A percentile compares a stretch with the other conserved stretches of the same genome.
These are phyloP conservation scores for Chalciporus pseudorubinellus DNA, from an alignment of 768 basidiomycete genomes.

Conservation along the genomic window DNA sequence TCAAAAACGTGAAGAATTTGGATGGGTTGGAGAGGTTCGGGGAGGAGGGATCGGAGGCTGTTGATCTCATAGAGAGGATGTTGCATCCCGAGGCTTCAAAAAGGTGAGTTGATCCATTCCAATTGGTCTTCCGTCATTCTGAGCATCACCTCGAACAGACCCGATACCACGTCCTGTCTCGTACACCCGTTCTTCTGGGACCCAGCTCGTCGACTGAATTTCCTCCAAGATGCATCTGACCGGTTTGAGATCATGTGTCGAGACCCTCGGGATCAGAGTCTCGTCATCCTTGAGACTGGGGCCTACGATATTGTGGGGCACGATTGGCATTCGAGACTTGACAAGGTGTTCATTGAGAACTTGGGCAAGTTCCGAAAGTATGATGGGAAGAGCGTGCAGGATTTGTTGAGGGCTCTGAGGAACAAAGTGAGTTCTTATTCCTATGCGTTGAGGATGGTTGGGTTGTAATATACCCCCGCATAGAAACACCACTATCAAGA, in stretches of 20 bases:
- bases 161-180: constrained; percentile 83
- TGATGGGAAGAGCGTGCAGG: constrained; percentile 86
- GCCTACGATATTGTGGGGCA: constrained; percentile 74
- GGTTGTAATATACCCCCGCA: constrained; percentile 10
- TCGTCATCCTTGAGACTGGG: constrained; percentile 71
- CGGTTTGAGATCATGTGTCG: constrained; percentile 97
- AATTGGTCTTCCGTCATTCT: constrained; percentile 3
- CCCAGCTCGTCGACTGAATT: constrained; percentile 75
- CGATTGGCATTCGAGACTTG: constrained; percentile 87
- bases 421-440: constrained; percentile 79
- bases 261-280: constrained; percentile 77
- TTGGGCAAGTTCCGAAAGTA: constrained; percentile 98
- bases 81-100: constrained; percentile 69
- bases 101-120: constrained; percentile 52
- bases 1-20: constrained; percentile 74
- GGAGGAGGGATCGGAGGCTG: constrained; percentile 92
- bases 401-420: constrained; percentile 86
- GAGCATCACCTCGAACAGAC: constrained; percentile 45
- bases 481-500: constrained; percentile 99
- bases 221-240: constrained; percentile 97
- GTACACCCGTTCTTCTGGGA: constrained; percentile 98
- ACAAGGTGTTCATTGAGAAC: constrained; percentile 90
- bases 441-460: not conserved
- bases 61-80: constrained; percentile 77
- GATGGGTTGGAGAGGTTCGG: constrained; percentile 76